Base-by-base conservation (phyloP, 192 early-diverging fungal species). In the Umbelopsis isabellina region DNA sequence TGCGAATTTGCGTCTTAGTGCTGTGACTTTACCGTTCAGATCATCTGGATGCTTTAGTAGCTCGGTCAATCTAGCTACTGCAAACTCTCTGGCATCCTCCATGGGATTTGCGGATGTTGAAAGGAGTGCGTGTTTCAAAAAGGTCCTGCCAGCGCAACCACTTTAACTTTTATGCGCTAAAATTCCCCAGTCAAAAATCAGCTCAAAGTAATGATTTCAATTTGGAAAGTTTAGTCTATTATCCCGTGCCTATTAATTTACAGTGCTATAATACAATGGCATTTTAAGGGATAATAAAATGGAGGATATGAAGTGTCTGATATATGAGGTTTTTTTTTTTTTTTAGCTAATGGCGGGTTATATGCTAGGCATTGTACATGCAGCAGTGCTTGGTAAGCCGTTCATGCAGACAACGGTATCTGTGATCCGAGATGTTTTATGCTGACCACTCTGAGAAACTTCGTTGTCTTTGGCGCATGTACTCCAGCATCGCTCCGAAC, bases 11-110 rank as follows among this genome's bases (percentile, higher is more conserved):
- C 90, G 88, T 66, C 91, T 88, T 30, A 98, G 71, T 8, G 87
- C 83, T 22, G 86, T 83, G 11, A 97, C 89, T 73, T 92, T 96
- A 80, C 91, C 91, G 18, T 85, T 87, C 20, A 99, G 85, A 82
- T 99, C 97, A 81, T 99, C 97, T 7, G 97, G 97, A 80, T 96
- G 93, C 50, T 90, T 86, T 47, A 99, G 84, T 49, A 97, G 83
- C 70, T 95, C 93, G 7, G 92, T 84, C 45, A 98, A 84, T 23
- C 91, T 85, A 69, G 90, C 83, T 51, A 95, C 82, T 51, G 94
- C 94, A 46, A 90, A 85, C 65, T 95, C 94, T 47, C 80, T 76
- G n/a, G 82, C 86, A 65, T 81, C 85, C 20, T 81, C 82, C 76
- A 78, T 78, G n/a, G 10, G 30, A 48, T 52, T 22, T 49, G 55